These are phyloP conservation scores for Afroboletus lepidellus DNA, from an alignment of 1,284 basidiomycete genomes.

Conservation along the genomic window DNA sequence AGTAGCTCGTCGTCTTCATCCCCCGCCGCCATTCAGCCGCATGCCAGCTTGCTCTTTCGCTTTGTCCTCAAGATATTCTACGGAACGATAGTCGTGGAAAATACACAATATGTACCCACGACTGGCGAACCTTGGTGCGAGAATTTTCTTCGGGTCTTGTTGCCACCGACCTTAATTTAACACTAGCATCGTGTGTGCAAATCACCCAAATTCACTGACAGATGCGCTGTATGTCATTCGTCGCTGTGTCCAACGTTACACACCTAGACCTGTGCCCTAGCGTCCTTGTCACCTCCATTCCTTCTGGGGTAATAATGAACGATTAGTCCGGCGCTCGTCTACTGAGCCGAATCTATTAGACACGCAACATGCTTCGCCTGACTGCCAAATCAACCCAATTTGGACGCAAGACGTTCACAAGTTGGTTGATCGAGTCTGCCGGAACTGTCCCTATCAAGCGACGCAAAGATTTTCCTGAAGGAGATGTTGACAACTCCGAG, in stretches of 20 bases:
- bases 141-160: slow-evolving; percentile 18
- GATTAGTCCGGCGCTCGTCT: not conserved
- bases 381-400: slow-evolving; percentile 87
- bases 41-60: slow-evolving; percentile 51
- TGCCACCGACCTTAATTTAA: slow-evolving; percentile 19
- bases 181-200: slow-evolving; percentile 66
- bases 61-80: slow-evolving; percentile 87
- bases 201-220: slow-evolving; percentile 82
- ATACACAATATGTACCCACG: slow-evolving; percentile 60
- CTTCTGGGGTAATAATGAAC: slow-evolving; percentile 50
- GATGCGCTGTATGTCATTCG: slow-evolving; percentile 69
- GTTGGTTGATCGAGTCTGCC: slow-evolving; percentile 84
- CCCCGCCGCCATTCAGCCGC: not conserved
- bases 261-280: slow-evolving; percentile 36
- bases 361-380: slow-evolving; percentile 74
- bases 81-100: slow-evolving; percentile 80
- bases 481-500: slow-evolving; percentile 60
- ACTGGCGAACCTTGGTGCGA: slow-evolving; percentile 72
- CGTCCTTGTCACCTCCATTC: slow-evolving; percentile 68
- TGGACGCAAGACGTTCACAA: slow-evolving; percentile 76
- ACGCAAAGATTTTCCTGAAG: slow-evolving; percentile 62
- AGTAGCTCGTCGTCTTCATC: not conserved
- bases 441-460: slow-evolving; percentile 81
- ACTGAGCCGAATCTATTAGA: slow-evolving; percentile 27
- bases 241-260: not conserved